phyloP scores from a whole-genome alignment of 2,329 filamentous ascomycete species.

The Beauveria rudraprayagi region DNA sequence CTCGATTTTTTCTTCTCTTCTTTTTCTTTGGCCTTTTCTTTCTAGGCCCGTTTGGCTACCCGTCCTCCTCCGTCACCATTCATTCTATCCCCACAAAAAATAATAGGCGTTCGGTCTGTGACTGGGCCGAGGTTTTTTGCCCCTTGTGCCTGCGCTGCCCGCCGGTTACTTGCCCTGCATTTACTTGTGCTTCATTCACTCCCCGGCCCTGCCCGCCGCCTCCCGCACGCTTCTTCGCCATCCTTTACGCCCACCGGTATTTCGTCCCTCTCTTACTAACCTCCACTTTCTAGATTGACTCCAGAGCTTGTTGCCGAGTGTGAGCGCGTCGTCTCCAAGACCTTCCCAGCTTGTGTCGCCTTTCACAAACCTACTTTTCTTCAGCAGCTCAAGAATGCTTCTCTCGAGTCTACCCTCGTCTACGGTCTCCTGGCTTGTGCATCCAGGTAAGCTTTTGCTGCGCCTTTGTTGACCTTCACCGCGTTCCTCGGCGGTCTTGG shows the following conservation, averaged over 20 bases:
- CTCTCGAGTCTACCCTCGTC: conserved; percentile 47
- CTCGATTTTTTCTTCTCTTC: no score
- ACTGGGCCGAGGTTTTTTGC: conserved; percentile 10
- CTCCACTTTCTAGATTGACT: conserved; percentile 32
- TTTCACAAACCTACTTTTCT: conserved; percentile 57
- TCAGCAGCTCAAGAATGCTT: conserved; percentile 49
- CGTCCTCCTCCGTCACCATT: not conserved
- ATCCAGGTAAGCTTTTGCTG: conserved; percentile 40
- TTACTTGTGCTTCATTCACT: conserved; percentile 1
- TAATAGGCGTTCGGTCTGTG: not conserved
- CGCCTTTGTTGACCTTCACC: conserved; percentile 15
- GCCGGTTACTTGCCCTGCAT: conserved; percentile 7
- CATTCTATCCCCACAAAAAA: not conserved
- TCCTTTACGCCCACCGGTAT: not conserved
- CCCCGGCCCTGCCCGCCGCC: not conserved
- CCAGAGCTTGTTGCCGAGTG: conserved; percentile 52
- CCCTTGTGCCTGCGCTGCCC: not conserved
- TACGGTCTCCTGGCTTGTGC: conserved; percentile 51
- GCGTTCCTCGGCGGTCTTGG: conserved; percentile 11
- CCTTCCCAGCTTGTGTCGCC: conserved; percentile 52
- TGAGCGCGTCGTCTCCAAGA: conserved; percentile 53
- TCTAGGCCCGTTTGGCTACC: not conserved
- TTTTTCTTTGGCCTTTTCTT: not conserved
- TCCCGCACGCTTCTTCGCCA: not conserved
- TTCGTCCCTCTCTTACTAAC: conserved; percentile 17